Evolutionary conservation across 768 basidiomycete genomes (phyloP), one percentile per base, ranked within the genome.

Genomic region (Stropharia rugosoannulata): DNA sequence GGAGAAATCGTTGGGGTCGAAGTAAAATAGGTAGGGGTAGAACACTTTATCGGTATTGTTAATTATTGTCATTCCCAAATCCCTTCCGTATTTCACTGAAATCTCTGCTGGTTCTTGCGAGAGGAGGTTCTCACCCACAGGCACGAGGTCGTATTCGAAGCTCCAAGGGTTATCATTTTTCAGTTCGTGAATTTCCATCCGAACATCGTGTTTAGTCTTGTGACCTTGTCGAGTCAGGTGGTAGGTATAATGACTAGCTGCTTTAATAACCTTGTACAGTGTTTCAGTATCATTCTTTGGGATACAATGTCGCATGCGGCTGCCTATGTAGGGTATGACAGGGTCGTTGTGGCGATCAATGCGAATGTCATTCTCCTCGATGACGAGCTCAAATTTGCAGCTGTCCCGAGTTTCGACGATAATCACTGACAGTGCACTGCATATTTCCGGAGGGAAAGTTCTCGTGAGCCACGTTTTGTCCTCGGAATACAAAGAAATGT

Each of bases 11-110:
- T 64, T 68, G 7, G 73, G 73, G 44, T 79, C 76, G 49, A 79
- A 80, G 52, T 75, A 72, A 59, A 77, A 76, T 4, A 75, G 64
- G 29, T 73, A 74, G 18, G 74, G 62, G 47, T 76, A 79, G 6
- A 79, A 54, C 6, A 66, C 61, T n/a, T 62, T 22, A 41, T 65
- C 61, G 0, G 71, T 69, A 0, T 67, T 54, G 56, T 78, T 77
- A 52, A 61, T 63, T 29, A 77, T 63, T 6, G 65, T 67, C 51
- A 78, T 64, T 12, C 75, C 76, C 12, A 76, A 67, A 2, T 57
- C 38, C 4, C 55, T 66, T 0, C 55, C 6, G 19, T 67, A 64
- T 16, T 73, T 63, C 8, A 71, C 61, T 1, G 63, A 44, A 9
- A 75, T 39, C 3, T 50, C 57, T 8, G 70, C 63, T 3, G 69